Conservation (phyloP, 208 protist species). For the Leishmania guyanensis region DNA sequence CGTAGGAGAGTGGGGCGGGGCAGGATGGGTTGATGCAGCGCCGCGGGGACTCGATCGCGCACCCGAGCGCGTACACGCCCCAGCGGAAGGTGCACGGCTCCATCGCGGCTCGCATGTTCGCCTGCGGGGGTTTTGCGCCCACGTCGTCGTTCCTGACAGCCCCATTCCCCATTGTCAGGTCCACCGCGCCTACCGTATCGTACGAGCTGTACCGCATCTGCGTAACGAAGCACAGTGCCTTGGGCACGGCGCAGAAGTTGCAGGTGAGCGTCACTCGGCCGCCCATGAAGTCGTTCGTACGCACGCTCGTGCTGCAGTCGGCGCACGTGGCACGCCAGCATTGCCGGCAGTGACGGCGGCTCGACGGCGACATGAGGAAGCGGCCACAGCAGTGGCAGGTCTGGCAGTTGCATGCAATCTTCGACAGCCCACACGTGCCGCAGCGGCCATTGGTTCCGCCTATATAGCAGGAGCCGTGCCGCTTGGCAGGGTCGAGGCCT, state of each 20-base stretch:
- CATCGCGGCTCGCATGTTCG: not conserved
- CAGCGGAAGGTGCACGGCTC: conserved; percentile 28
- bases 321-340: conserved; percentile 47
- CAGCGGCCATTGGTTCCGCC: conserved; percentile 31
- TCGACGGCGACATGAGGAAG: conserved; percentile 36
- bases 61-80: conserved; percentile 38
- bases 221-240: conserved; percentile 24
- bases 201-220: conserved; percentile 21
- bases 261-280: conserved; percentile 30
- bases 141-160: not conserved
- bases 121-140: not conserved
- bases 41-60: conserved; percentile 35
- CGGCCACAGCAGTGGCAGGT: conserved; percentile 32
- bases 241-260: conserved; percentile 36
- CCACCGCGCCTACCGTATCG: conserved; percentile 2
- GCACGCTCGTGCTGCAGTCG: conserved; percentile 24
- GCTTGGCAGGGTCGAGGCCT: conserved; percentile 7
- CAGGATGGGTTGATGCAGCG: conserved; percentile 50
- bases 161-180: not conserved
- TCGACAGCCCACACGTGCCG: conserved; percentile 25
- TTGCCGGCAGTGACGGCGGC: conserved; percentile 43
- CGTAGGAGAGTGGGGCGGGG: conserved; percentile 23
- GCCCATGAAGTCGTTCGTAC: conserved; percentile 30
- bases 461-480: conserved; percentile 35
- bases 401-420: conserved; percentile 43